Evolutionary conservation across 768 basidiomycete species (phyloP).

Genomic region (Agaricus sinodeliciosus): DNA sequence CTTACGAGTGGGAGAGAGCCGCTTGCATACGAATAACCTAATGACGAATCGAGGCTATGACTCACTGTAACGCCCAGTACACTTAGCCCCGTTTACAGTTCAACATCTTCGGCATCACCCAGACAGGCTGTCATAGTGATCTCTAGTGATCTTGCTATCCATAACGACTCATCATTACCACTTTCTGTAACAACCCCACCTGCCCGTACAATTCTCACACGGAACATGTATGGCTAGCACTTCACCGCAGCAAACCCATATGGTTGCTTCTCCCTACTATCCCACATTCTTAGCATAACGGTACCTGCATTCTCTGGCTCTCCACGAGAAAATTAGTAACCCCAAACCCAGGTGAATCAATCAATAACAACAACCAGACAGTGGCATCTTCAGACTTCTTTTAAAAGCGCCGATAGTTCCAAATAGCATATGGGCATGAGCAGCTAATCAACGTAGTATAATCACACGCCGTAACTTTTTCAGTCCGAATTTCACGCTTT

Average conservation of each 20-base stretch:
- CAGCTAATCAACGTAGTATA: background rate
- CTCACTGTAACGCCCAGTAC: background rate
- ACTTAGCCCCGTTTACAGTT: background rate
- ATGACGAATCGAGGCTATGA: background rate
- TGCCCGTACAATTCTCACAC: conserved; percentile 1
- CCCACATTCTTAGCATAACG: background rate
- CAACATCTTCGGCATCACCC: conserved; percentile 5
- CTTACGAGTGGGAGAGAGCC: background rate
- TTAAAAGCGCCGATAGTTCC: no score
- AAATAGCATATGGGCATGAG: background rate
- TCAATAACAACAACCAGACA: no score
- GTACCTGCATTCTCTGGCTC: background rate
- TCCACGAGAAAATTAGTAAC: background rate
- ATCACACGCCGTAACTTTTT: no score
- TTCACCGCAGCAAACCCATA: conserved; percentile 9
- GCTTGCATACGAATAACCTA: background rate
- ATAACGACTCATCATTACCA: background rate
- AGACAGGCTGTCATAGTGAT: background rate
- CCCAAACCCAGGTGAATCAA: background rate
- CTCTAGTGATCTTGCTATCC: background rate
- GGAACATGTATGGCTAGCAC: conserved; percentile 3
- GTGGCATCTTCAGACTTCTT: no score
- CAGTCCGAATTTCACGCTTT: no score
- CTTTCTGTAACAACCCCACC: conserved; percentile 1
- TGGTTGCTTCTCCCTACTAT: conserved; percentile 1